Conservation (phyloP, 495 filamentous ascomycete species). For the Annulohypoxylon bovei region DNA sequence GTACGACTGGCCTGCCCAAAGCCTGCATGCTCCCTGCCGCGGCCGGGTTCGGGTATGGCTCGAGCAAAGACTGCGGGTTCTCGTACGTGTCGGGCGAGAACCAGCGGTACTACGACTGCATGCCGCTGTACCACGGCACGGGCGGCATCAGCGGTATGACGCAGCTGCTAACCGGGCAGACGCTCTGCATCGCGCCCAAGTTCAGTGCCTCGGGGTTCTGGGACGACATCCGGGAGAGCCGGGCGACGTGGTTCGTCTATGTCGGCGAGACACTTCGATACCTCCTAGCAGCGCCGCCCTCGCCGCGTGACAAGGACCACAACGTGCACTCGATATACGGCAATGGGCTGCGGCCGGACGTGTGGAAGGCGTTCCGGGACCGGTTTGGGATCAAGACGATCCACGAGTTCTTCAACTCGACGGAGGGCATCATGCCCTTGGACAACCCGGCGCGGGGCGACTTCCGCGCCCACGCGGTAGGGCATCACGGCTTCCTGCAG, state of each 20-base stretch:
- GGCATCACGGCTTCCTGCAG: constrained; percentile 73
- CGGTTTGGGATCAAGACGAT: constrained; percentile 69
- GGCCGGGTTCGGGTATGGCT: constrained; percentile 47
- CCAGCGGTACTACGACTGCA: constrained; percentile 78
- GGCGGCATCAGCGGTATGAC: constrained; percentile 66
- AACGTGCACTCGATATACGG: constrained; percentile 74
- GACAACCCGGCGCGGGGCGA: constrained; percentile 68
- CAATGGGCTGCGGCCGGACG: constrained; percentile 80
- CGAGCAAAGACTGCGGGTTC: constrained; percentile 39
- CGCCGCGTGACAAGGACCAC: constrained; percentile 71
- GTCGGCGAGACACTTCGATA: constrained; percentile 86
- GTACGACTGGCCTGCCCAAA: constrained; percentile 74
- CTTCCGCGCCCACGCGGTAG: constrained; percentile 70
- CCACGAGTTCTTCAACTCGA: constrained; percentile 73
- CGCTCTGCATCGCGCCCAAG: constrained; percentile 72
- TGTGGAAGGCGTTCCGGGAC: constrained; percentile 75
- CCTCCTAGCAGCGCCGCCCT: constrained; percentile 73
- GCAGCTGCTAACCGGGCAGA: constrained; percentile 65
- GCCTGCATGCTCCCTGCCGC: constrained; percentile 64
- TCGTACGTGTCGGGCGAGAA: constrained; percentile 39
- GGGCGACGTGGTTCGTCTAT: constrained; percentile 77
- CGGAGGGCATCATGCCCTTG: constrained; percentile 69
- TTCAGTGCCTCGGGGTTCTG: constrained; percentile 80
- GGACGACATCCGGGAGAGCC: constrained; percentile 74
- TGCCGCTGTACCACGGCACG: constrained; percentile 86